Evolutionary conservation across 345 rosid genomes (phyloP).

Genomic region (Eucalyptus paniculata): DNA sequence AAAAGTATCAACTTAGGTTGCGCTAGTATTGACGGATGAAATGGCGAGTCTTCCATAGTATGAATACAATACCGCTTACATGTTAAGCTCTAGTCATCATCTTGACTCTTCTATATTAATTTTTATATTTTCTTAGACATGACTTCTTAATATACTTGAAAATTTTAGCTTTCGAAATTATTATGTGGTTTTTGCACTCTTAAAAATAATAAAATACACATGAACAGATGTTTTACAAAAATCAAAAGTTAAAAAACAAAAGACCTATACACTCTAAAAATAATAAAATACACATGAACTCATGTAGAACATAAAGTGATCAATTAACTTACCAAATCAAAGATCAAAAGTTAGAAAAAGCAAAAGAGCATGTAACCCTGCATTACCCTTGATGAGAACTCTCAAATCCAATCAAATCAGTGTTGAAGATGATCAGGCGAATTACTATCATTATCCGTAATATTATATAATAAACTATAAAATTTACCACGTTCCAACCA

Average conservation of each 20-base stretch:
- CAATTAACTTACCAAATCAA: neutral
- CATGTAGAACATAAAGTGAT: neutral
- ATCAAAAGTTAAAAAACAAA: too few relatives aligned
- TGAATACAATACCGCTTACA: neutral
- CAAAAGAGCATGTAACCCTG: neutral
- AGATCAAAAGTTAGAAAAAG: neutral
- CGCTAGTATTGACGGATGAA: neutral
- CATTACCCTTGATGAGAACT: neutral
- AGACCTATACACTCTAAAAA: too few relatives aligned
- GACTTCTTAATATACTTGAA: neutral
- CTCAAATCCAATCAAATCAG: neutral
- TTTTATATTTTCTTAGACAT: neutral
- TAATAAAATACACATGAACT: too few relatives aligned
- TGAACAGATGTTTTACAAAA: neutral
- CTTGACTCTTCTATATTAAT: neutral
- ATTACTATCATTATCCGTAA: neutral
- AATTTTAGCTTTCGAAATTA: neutral
- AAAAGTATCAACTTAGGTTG: neutral
- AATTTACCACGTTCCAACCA: neutral
- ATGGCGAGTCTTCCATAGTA: neutral
- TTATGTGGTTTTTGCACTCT: neutral
- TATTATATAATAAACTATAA: accelerated
- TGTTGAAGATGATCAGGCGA: neutral
- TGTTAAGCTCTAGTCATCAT: neutral
- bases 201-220: neutral